Base-by-base conservation (phyloP, 768 basidiomycete genomes). In the Zangia roseola region DNA sequence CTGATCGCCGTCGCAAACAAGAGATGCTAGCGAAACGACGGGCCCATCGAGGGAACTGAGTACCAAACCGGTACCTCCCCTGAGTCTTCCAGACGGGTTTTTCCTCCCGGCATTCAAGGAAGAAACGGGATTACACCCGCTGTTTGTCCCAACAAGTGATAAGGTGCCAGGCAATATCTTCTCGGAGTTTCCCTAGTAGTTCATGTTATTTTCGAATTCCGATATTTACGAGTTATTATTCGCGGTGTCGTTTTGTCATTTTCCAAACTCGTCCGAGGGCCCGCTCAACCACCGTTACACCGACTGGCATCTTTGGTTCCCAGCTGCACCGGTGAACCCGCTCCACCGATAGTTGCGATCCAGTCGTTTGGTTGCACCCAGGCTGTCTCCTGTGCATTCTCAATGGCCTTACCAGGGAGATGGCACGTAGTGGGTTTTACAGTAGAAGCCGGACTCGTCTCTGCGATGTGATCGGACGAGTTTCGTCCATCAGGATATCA, bases 1-100 rank as follows among this genome's bases (percentile, higher is more conserved):
- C 41, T 61, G 60, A 63, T 61, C 60, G 58, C 60, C 60, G 60
- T 61, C 54, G 31, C n/a, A n/a, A n/a, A n/a, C n/a, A n/a, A n/a
- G n/a, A n/a, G n/a, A n/a, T n/a, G n/a, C n/a, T n/a, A n/a, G n/a
- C n/a, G n/a, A n/a, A n/a, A n/a, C n/a, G n/a, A n/a, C n/a, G n/a
- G n/a, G n/a, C n/a, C n/a, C n/a, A n/a, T 40, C 48, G 53, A 58
- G 53, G 53, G 34, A n/a, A 46, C 52, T 35, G 43, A 43, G 37
- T n/a, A 30, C 24, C 16, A 31, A 16, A 16, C 5, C 1, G 31
- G 31, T 31, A 16, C 31, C 14, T 16, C 14, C 14, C 30, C 14
- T 14, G 13, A 14, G 14, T 28, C 14, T 31, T 16, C 52, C 35
- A 26, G 19, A 49, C 17, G 20, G 17, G n/a, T n/a, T 2, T 1